Percentiles rank a stretch among this genome's conserved stretches.
Conservation (phyloP, 495 filamentous ascomycete genomes). For the Alectoria sarmentosa region DNA sequence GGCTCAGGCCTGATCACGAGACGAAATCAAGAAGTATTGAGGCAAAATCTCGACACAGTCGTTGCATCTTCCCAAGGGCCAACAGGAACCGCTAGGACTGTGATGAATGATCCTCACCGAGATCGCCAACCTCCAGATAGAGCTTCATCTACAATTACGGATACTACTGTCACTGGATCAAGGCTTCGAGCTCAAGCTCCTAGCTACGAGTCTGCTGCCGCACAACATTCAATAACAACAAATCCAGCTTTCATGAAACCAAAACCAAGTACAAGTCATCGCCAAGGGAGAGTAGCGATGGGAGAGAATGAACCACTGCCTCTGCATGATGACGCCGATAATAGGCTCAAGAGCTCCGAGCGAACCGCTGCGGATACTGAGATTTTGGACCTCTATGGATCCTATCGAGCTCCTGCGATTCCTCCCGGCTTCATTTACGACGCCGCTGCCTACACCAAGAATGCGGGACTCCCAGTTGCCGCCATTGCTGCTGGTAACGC, state of each 20-base stretch:
- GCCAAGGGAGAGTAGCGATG: not conserved
- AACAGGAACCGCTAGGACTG: not conserved
- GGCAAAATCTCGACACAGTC: constrained; percentile 1
- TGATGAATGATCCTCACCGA: not conserved
- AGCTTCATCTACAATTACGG: not conserved
- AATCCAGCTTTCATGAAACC: not conserved
- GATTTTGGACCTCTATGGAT: not conserved
- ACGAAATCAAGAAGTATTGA: constrained; percentile 8
- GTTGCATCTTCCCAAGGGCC: not conserved
- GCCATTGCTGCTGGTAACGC: constrained; percentile 1
- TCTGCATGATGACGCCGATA: not conserved
- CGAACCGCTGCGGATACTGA: not conserved
- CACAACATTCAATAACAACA: not conserved
- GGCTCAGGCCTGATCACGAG: constrained; percentile 3
- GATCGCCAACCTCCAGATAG: not conserved
- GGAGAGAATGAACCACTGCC: not conserved
- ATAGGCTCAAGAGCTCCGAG: not conserved
- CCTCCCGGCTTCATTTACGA: not conserved
- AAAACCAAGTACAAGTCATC: not conserved
- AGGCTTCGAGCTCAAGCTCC: constrained; percentile 3
- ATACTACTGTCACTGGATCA: not conserved
- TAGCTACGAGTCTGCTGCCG: not conserved
- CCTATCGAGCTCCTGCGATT: not conserved
- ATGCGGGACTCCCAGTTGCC: not conserved
- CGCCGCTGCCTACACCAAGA: not conserved